Evolutionary conservation across 345 rosid species (phyloP).

Genomic region (Diplotaxis tenuifolia): DNA sequence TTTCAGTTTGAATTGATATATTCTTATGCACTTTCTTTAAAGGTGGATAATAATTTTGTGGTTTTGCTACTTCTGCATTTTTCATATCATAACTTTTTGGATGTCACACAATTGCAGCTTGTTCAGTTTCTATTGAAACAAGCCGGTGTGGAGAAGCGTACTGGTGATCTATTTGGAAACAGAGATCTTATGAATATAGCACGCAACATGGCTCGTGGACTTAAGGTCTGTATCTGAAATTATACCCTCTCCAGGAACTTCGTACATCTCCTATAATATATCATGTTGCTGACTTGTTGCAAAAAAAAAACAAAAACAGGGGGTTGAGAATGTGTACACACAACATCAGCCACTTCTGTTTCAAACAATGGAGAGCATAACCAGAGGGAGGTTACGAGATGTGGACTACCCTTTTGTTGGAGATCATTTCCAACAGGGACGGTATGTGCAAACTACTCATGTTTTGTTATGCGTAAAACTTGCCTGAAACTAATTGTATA

Average conservation of each 20-base stretch:
- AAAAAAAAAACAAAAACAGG: slow-evolving; percentile 43
- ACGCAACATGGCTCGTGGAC: slow-evolving; percentile 99
- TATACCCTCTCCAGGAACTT: slow-evolving; percentile 5
- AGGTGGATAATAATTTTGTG: neutral
- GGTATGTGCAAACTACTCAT: slow-evolving; percentile 47
- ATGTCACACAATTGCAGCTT: slow-evolving; percentile 55
- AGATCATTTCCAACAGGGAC: slow-evolving; percentile 91
- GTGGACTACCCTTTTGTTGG: slow-evolving; percentile 92
- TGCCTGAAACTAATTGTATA: neutral
- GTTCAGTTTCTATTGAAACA: slow-evolving; percentile 93
- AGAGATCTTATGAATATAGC: slow-evolving; percentile 93
- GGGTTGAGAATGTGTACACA: slow-evolving; percentile 94
- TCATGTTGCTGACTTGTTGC: neutral
- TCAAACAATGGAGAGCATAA: slow-evolving; percentile 92
- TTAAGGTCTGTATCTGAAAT: slow-evolving; percentile 59
- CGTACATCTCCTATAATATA: neutral
- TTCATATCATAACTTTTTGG: slow-evolving; percentile 29
- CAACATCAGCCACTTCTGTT: slow-evolving; percentile 96
- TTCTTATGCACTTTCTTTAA: neutral
- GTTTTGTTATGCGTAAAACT: neutral
- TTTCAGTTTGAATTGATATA: slow-evolving; percentile 7
- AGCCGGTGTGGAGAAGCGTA: slow-evolving; percentile 91
- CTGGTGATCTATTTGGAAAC: slow-evolving; percentile 92
- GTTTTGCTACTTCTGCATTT: neutral
- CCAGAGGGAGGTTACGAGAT: slow-evolving; percentile 86